A percentile compares a stretch with the other conserved stretches of the same genome.
phyloP scores from a whole-genome alignment of 2,329 filamentous ascomycete genomes.

The Talaromyces funiculosus region DNA sequence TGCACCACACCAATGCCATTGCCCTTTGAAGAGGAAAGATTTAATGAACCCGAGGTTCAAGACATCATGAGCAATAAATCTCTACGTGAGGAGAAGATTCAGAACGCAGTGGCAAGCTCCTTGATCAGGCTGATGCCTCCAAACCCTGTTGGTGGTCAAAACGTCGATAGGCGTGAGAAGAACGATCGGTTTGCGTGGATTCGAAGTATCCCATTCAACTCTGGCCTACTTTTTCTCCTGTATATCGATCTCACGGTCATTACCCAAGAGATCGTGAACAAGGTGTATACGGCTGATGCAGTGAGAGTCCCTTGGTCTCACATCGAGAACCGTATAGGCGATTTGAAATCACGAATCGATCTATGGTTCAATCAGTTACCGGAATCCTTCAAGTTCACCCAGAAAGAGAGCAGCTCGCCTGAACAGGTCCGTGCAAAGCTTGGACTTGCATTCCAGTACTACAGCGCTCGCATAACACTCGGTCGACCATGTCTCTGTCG shows the following conservation, averaged over 20 bases:
- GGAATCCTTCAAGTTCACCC: conserved; percentile 31
- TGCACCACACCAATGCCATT: conserved; percentile 40
- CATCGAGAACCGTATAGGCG: conserved; percentile 36
- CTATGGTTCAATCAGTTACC: conserved; percentile 36
- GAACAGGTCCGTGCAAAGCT: conserved; percentile 35
- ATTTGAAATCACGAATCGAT: conserved; percentile 34
- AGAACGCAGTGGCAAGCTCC: conserved; percentile 25
- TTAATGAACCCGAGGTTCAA: conserved; percentile 29
- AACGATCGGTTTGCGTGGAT: conserved; percentile 25
- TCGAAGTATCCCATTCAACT: conserved; percentile 29
- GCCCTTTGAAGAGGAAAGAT: conserved; percentile 37
- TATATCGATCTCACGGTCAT: conserved; percentile 36
- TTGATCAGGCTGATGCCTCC: conserved; percentile 27
- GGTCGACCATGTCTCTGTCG: conserved; percentile 44
- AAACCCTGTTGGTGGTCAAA: conserved; percentile 26
- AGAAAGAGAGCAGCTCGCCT: conserved; percentile 28
- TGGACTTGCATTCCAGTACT: conserved; percentile 39
- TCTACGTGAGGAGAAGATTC: conserved; percentile 29
- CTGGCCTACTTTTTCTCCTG: conserved; percentile 34
- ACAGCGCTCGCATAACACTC: conserved; percentile 40
- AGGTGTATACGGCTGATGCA: conserved; percentile 38
- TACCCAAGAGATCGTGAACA: conserved; percentile 38
- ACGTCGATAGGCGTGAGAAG: conserved; percentile 19
- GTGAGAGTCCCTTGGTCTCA: conserved; percentile 35
- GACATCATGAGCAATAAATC: conserved; percentile 28